These are phyloP conservation scores for Aspergillus incahuasiensis DNA, from an alignment of 495 filamentous ascomycete genomes.

Conservation along the genomic window DNA sequence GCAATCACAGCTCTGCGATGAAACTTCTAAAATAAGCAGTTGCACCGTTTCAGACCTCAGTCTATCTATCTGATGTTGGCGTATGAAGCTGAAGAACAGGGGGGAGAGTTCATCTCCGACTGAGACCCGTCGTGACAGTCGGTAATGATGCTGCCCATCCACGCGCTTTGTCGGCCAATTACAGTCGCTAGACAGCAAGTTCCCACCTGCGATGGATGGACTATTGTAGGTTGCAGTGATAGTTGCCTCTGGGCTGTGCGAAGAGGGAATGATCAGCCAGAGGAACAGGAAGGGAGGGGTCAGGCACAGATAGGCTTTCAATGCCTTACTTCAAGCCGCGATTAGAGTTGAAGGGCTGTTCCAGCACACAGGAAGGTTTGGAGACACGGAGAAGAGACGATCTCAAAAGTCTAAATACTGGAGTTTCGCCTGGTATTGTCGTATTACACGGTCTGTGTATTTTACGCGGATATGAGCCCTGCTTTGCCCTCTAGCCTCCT, in stretches of 20 bases:
- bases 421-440: background rate
- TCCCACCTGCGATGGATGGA: background rate
- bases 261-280: slow-evolving; percentile 2
- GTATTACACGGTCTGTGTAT: background rate
- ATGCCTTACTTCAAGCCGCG: background rate
- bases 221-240: slow-evolving; percentile 2
- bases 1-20: background rate
- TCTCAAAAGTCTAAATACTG: slow-evolving; percentile 7
- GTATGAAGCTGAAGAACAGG: background rate
- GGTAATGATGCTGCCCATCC: background rate
- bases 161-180: slow-evolving; percentile 20
- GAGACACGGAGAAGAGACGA: background rate
- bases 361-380: slow-evolving; percentile 13
- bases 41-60: background rate
- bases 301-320: background rate
- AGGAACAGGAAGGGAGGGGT: background rate
- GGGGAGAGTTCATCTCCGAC: background rate
- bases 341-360: background rate
- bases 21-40: slow-evolving; percentile 10
- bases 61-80: background rate
- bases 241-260: background rate
- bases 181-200: background rate
- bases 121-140: background rate
- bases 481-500: no score
- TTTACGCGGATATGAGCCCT: background rate